Percentiles rank a stretch among this genome's conserved stretches.
phyloP scores from a whole-genome alignment of 2,329 filamentous ascomycete species.

The Cryphonectria naterciae region DNA sequence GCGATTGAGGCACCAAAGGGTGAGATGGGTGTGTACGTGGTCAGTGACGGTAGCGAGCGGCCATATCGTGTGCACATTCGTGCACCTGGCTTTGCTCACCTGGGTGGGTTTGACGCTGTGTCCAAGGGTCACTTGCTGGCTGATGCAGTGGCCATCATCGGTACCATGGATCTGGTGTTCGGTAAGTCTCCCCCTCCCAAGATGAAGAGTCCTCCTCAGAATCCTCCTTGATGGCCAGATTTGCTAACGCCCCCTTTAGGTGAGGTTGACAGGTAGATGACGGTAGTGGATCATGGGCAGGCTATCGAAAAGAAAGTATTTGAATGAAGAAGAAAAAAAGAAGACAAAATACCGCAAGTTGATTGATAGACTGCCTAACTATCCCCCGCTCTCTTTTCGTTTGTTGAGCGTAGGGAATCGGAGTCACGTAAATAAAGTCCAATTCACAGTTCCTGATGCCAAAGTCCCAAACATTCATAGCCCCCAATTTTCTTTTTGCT shows the following conservation, averaged over 20 bases:
- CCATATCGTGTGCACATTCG: slow-evolving; percentile 98
- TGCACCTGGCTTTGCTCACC: slow-evolving; percentile 93
- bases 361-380: slow-evolving; percentile 17
- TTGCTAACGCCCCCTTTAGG: slow-evolving; percentile 49
- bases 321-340: slow-evolving; percentile 33
- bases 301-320: slow-evolving; percentile 26
- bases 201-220: background rate
- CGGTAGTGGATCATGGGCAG: slow-evolving; percentile 25
- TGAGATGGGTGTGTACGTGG: slow-evolving; percentile 97
- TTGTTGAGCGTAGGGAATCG: slow-evolving; percentile 19
- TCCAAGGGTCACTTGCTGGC: slow-evolving; percentile 90
- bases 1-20: slow-evolving; percentile 99
- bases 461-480: background rate
- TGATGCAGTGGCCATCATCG: slow-evolving; percentile 95
- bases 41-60: slow-evolving; percentile 93
- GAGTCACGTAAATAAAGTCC: slow-evolving; percentile 17
- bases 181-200: slow-evolving; percentile 56
- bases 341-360: slow-evolving; percentile 33
- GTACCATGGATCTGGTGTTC: slow-evolving; percentile 87
- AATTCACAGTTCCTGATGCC: background rate
- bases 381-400: slow-evolving; percentile 13
- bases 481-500: background rate
- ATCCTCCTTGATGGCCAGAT: background rate
- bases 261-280: slow-evolving; percentile 62
- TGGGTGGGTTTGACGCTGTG: slow-evolving; percentile 92